phyloP scores from a whole-genome alignment of 257 asterid species.

The Penstemon newberryi region DNA sequence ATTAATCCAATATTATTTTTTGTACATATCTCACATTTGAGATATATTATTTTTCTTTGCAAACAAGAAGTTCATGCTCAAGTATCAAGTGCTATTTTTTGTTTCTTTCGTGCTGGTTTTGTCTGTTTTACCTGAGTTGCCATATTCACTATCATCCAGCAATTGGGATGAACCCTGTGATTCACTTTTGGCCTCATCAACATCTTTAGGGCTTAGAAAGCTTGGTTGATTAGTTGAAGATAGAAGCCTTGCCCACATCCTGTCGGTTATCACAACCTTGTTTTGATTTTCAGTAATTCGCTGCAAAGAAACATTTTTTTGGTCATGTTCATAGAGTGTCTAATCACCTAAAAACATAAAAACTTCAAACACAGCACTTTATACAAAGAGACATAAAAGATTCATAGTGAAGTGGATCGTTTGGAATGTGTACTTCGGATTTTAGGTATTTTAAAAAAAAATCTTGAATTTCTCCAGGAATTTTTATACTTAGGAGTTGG shows the following conservation, averaged over 20 bases:
- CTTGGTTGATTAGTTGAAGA: slow-evolving; percentile 76
- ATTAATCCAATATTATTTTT: slow-evolving; percentile 24
- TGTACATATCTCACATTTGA: slow-evolving; percentile 23
- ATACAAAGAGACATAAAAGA: too few relatives aligned
- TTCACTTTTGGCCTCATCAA: slow-evolving; percentile 33
- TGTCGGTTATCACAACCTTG: slow-evolving; percentile 66
- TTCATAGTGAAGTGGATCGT: too few relatives aligned
- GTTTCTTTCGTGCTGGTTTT: slow-evolving; percentile 21
- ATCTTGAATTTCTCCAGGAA: too few relatives aligned
- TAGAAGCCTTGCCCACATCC: slow-evolving; percentile 83
- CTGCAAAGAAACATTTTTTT: slow-evolving; percentile 39
- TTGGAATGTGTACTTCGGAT: too few relatives aligned
- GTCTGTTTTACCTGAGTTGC: slow-evolving; percentile 32
- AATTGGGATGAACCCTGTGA: slow-evolving; percentile 37
- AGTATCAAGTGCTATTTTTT: slow-evolving; percentile 16
- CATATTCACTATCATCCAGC: slow-evolving; percentile 37
- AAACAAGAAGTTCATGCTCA: slow-evolving; percentile 8
- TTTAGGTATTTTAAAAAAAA: too few relatives aligned
- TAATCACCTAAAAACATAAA: slow-evolving; percentile 1
- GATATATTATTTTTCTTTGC: slow-evolving; percentile 6
- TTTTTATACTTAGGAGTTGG: too few relatives aligned
- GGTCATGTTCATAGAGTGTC: slow-evolving; percentile 1
- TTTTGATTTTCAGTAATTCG: slow-evolving; percentile 60
- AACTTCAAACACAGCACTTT: too few relatives aligned
- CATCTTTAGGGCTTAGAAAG: slow-evolving; percentile 44